Evolutionary conservation across 2,329 filamentous ascomycete species (phyloP).

Genomic region (Trichophyton equinum): DNA sequence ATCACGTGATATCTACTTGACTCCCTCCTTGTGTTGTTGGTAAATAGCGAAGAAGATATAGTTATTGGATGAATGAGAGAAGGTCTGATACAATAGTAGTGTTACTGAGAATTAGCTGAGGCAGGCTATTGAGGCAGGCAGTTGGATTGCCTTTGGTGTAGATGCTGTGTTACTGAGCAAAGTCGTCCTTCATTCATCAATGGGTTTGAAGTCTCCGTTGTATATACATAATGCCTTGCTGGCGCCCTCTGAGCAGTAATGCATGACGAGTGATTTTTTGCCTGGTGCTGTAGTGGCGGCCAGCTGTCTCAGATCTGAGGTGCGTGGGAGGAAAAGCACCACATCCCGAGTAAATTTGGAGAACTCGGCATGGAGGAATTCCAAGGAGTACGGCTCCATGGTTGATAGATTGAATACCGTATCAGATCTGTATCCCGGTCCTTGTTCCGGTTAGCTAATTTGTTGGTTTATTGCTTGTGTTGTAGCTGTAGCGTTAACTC

Average conservation of each 20-base stretch:
- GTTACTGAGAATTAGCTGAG: background rate
- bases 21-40: background rate
- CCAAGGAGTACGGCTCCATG: constrained; percentile 78
- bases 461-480: background rate
- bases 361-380: constrained; percentile 51
- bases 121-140: background rate
- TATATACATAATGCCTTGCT: constrained; percentile 62
- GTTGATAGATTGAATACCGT: constrained; percentile 68
- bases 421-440: constrained; percentile 49
- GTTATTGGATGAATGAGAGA: background rate
- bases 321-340: constrained; percentile 74
- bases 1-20: background rate
- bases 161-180: background rate
- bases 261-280: constrained; percentile 58
- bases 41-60: background rate
- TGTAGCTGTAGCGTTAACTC: constrained; percentile 16
- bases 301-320: constrained; percentile 68
- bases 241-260: constrained; percentile 83
- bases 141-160: background rate
- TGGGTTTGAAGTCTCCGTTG: constrained; percentile 40
- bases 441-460: constrained; percentile 24
- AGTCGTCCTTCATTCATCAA: background rate
- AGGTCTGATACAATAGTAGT: background rate
- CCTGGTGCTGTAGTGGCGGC: constrained; percentile 41
- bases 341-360: constrained; percentile 39